These are phyloP conservation scores for Backusella mclennaniae DNA, from an alignment of 192 early-diverging fungal species.

Conservation along the genomic window DNA sequence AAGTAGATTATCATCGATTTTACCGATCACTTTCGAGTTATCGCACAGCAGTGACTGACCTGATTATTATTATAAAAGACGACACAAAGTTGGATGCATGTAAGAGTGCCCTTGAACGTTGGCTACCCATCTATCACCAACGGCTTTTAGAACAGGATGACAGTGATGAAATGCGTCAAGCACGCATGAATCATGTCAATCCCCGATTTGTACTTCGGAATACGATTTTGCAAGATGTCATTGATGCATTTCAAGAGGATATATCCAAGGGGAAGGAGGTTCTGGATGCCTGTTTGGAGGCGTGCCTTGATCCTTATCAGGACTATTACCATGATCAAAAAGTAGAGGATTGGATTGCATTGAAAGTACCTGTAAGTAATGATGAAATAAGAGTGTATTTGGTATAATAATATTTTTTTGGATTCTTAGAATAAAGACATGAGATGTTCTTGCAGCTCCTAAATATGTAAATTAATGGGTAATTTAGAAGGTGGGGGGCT, in stretches of 20 bases:
- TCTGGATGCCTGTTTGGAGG: slow-evolving; percentile 44
- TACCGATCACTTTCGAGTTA: slow-evolving; percentile 65
- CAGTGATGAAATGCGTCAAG: slow-evolving; percentile 29
- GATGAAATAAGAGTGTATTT: not conserved
- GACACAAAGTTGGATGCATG: slow-evolving; percentile 26
- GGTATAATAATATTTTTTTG: not conserved
- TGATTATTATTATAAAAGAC: slow-evolving; percentile 31
- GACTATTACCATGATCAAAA: slow-evolving; percentile 28
- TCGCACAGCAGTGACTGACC: slow-evolving; percentile 22
- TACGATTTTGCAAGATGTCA: slow-evolving; percentile 70
- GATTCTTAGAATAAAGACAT: not conserved
- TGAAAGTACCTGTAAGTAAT: slow-evolving; percentile 29
- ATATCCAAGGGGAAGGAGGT: slow-evolving; percentile 38
- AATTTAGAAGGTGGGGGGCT: too few relatives aligned
- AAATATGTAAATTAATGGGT: not conserved
- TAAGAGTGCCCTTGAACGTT: slow-evolving; percentile 38
- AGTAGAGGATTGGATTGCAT: slow-evolving; percentile 19
- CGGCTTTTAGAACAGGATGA: slow-evolving; percentile 41
- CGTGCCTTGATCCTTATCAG: slow-evolving; percentile 56
- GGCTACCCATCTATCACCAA: slow-evolving; percentile 56
- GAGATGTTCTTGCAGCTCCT: slow-evolving; percentile 12
- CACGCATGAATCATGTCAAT: slow-evolving; percentile 67
- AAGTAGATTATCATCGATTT: slow-evolving; percentile 74
- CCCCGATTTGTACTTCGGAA: slow-evolving; percentile 78
- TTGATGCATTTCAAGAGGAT: slow-evolving; percentile 44